Evolutionary conservation across 2,329 filamentous ascomycete species (phyloP).

Genomic region (Hypoxylon sp.): DNA sequence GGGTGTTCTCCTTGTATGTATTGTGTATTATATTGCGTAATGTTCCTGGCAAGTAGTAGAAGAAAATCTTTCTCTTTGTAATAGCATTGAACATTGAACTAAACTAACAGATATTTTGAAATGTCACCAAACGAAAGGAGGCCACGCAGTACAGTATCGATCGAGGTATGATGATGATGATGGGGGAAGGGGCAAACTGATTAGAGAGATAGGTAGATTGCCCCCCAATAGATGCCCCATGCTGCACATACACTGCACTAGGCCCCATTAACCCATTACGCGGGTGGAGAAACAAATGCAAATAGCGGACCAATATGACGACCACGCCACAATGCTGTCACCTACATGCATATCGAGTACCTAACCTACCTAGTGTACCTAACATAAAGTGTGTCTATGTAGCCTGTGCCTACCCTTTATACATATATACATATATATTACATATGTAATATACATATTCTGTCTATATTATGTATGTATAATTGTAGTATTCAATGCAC

Average conservation of each 20-base stretch:
- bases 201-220: constrained; percentile 8
- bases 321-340: constrained; percentile 26
- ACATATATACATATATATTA: neutral
- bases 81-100: neutral
- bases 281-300: constrained; percentile 30
- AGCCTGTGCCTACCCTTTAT: neutral
- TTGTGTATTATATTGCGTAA: constrained; percentile 1
- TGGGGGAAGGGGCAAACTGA: constrained; percentile 20
- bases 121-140: constrained; percentile 3
- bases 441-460: neutral
- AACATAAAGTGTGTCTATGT: neutral
- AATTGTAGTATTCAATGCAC: constrained; percentile 5
- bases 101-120: neutral
- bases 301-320: constrained; percentile 36
- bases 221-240: constrained; percentile 3
- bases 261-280: constrained; percentile 1
- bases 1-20: neutral
- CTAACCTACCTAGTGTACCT: no score
- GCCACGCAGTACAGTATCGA: constrained; percentile 16
- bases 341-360: constrained; percentile 19
- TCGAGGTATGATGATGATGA: constrained; percentile 17
- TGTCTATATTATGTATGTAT: constrained; percentile 20
- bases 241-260: no score
- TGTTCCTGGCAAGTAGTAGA: neutral
- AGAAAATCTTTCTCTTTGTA: neutral